These are phyloP conservation scores for Zalaria sp. DNA, from an alignment of 2,329 filamentous ascomycete species.

Conservation along the genomic window DNA sequence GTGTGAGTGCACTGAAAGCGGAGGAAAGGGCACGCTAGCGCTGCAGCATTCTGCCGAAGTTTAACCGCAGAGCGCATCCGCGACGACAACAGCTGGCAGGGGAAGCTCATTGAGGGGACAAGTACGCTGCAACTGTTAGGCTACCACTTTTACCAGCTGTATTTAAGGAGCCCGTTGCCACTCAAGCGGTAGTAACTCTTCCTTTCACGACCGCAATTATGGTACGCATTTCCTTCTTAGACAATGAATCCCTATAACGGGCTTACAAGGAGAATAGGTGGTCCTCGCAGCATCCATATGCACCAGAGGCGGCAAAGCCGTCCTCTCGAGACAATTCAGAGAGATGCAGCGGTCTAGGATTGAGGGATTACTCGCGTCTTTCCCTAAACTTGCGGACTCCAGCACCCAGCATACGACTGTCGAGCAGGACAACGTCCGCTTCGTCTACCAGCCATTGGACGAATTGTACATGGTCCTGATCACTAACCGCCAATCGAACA, in stretches of 20 bases:
- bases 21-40: too few species aligned
- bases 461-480: slow-evolving; percentile 99
- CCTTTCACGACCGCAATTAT: slow-evolving; percentile 8
- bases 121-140: neutral
- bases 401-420: slow-evolving; percentile 96
- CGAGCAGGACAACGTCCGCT: slow-evolving; percentile 98
- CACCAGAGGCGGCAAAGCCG: slow-evolving; percentile 93
- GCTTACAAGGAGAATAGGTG: slow-evolving; percentile 47
- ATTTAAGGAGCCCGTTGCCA: neutral
- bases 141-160: neutral
- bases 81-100: too few species aligned
- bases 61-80: too few species aligned
- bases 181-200: too few species aligned
- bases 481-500: slow-evolving; percentile 98
- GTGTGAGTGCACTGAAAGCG: too few species aligned
- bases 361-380: slow-evolving; percentile 89
- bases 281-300: slow-evolving; percentile 98
- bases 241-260: slow-evolving; percentile 4
- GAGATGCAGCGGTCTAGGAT: slow-evolving; percentile 96
- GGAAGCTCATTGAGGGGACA: too few species aligned
- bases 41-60: too few species aligned
- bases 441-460: slow-evolving; percentile 96
- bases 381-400: slow-evolving; percentile 92
- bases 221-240: slow-evolving; percentile 12
- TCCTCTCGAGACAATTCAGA: slow-evolving; percentile 92